phyloP scores from a whole-genome alignment of 139 green algal genomes.

The Trebouxia sp. region DNA sequence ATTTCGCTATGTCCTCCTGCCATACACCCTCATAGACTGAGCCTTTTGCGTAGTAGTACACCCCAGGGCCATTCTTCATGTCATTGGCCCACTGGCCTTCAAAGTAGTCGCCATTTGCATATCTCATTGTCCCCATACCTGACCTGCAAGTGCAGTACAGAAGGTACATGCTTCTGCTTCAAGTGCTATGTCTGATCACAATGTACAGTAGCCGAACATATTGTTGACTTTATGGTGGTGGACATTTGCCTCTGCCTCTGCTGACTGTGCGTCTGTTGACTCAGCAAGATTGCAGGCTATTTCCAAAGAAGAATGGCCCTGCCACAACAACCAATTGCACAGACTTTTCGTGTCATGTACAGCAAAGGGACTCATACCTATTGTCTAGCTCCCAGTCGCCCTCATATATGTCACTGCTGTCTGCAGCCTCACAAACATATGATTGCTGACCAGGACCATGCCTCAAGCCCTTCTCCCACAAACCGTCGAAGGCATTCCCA shows the following conservation, averaged over 20 bases:
- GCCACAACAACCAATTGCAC: too few species aligned
- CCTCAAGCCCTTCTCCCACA: conserved; percentile 14
- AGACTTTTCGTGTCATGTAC: too few species aligned
- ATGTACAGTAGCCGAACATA: neutral
- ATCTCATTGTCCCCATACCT: conserved; percentile 25
- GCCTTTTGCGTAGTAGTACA: neutral
- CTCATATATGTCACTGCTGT: conserved; percentile 46
- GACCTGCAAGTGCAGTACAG: conserved; percentile 4
- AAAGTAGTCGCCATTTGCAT: conserved; percentile 24
- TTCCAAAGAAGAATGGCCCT: too few species aligned
- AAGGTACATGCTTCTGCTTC: neutral
- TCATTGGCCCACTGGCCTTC: conserved; percentile 18
- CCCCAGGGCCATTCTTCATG: conserved; percentile 27
- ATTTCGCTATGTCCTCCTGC: conserved; percentile 28
- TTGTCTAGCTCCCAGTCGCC: conserved; percentile 39
- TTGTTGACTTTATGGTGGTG: too few species aligned
- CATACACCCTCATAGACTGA: conserved; percentile 18
- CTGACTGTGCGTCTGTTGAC: too few species aligned
- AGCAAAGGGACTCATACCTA: conserved; percentile 12
- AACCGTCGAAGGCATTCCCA: conserved; percentile 23
- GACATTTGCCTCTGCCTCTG: too few species aligned
- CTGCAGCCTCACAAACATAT: conserved; percentile 33
- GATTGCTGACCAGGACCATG: conserved; percentile 38
- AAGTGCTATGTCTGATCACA: too few species aligned
- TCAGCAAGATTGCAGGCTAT: neutral